These are phyloP conservation scores for Thelonectria olida DNA, from an alignment of 2,329 filamentous ascomycete species.

Conservation along the genomic window DNA sequence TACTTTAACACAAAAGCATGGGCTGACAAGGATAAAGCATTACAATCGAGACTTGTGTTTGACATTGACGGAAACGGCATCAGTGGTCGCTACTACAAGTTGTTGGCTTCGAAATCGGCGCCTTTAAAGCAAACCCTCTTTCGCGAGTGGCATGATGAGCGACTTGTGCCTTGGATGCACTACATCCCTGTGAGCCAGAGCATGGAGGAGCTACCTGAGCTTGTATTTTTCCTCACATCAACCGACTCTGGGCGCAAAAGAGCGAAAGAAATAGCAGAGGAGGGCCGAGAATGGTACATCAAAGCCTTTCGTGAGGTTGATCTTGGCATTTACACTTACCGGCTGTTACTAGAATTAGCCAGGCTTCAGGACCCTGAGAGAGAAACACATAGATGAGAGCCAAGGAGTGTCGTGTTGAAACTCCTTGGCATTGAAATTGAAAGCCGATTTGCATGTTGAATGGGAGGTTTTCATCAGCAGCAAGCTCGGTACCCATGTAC, in stretches of 20 bases:
- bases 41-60: slow-evolving; percentile 54
- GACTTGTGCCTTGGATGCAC: slow-evolving; percentile 65
- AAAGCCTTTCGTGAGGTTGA: slow-evolving; percentile 66
- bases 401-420: no score
- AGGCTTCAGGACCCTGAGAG: slow-evolving; percentile 49
- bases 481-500: no score
- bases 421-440: no score
- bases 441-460: no score
- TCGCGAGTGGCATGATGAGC: slow-evolving; percentile 67
- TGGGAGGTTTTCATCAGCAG: no score
- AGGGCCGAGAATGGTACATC: slow-evolving; percentile 63
- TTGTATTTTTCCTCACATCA: slow-evolving; percentile 56
- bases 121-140: slow-evolving; percentile 63
- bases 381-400: no score
- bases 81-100: slow-evolving; percentile 61
- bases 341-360: slow-evolving; percentile 66
- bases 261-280: slow-evolving; percentile 61
- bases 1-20: slow-evolving; percentile 45
- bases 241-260: slow-evolving; percentile 56
- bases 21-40: slow-evolving; percentile 46
- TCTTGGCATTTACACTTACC: slow-evolving; percentile 67
- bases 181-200: slow-evolving; percentile 62
- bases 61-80: slow-evolving; percentile 67
- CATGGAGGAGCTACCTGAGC: slow-evolving; percentile 61
- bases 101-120: slow-evolving; percentile 57